Evolutionary conservation across 495 filamentous ascomycete genomes (phyloP), one percentile per base, ranked within the genome.

Genomic region (Aspergillus avenaceus): DNA sequence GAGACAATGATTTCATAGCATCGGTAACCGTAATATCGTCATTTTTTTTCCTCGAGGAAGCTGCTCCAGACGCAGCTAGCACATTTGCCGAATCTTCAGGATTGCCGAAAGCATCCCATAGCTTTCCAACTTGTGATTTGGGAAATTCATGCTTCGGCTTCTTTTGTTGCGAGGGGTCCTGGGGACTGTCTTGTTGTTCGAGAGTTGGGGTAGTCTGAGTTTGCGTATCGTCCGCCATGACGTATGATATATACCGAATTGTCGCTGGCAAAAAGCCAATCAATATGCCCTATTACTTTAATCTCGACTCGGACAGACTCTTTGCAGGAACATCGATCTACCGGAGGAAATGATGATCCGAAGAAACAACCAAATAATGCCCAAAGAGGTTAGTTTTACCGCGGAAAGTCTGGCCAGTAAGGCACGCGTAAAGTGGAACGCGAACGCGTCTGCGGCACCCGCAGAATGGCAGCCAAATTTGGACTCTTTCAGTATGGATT

Each of bases 1-100:
- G 44, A 13, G 78, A 80, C 42, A 96, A 82, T 18, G 78, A 79
- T 32, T 81, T 79, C 19, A 87, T 63, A 0, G 81, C 88, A 13
- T 91, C 84, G 8, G 71, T 69, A 34, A 95, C 55, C 12, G 76
- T 71, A 4, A 73, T 55, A 51, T 77, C 70, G 7, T 72, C 65
- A 31, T 67, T 36, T 32, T 70, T 64, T 41, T 76, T 73, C 29
- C 73, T 77, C 22, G 75, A 72, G 34, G 12, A 77, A 72, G 66
- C 61, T 29, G 62, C 59, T 3, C 41, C 52, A 36, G 65, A 66
- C 52, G 69, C 66, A 14, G 73, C 64, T 34, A 79, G 62, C 29
- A 74, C 65, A 57, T 84, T 84, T 31, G 66, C 69, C 5, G 60
- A 70, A 36, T 75, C 65, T 49, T 74, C 73, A n/a, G 73, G 73